These are phyloP conservation scores for Aspergillus luchuensis DNA, from an alignment of 2,329 filamentous ascomycete species.

Conservation along the genomic window DNA sequence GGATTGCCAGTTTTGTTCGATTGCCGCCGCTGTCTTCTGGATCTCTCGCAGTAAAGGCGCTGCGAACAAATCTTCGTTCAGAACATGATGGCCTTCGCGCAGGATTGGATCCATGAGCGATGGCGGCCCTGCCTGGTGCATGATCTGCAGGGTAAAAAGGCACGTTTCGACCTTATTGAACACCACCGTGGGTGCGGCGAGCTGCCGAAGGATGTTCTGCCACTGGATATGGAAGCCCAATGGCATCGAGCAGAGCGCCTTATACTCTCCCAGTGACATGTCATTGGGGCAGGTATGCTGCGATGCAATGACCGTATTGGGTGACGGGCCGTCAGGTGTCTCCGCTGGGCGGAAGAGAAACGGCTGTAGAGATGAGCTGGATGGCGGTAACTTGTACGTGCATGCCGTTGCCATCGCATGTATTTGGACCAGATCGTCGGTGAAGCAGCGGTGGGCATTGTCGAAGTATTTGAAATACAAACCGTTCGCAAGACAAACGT, in stretches of 20 bases:
- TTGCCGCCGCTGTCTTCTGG: constrained; percentile 30
- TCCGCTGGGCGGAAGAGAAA: constrained; percentile 41
- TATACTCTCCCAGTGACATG: constrained; percentile 58
- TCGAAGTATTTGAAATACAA: constrained; percentile 40
- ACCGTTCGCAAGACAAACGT: constrained; percentile 52
- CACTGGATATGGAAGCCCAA: constrained; percentile 56
- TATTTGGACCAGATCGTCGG: constrained; percentile 18
- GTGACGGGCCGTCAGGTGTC: constrained; percentile 26
- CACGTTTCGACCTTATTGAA: constrained; percentile 54
- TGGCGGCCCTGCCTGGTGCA: constrained; percentile 52
- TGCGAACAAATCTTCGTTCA: constrained; percentile 29
- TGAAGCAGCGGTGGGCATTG: constrained; percentile 20
- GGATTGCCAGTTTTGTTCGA: constrained; percentile 57
- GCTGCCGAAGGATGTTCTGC: constrained; percentile 57
- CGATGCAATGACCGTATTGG: constrained; percentile 57
- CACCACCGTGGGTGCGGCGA: constrained; percentile 52
- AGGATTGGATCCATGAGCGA: neutral
- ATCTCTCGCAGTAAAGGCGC: constrained; percentile 38
- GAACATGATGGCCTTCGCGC: constrained; percentile 27
- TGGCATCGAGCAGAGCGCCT: constrained; percentile 53
- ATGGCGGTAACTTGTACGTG: constrained; percentile 36
- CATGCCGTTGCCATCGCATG: constrained; percentile 33
- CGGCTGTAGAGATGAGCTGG: constrained; percentile 38
- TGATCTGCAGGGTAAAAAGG: constrained; percentile 53
- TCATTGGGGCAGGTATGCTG: constrained; percentile 52